Evolutionary conservation across 1,284 basidiomycete genomes (phyloP), one percentile per base, ranked within the genome.

Genomic region (Leccinum fuscescens): DNA sequence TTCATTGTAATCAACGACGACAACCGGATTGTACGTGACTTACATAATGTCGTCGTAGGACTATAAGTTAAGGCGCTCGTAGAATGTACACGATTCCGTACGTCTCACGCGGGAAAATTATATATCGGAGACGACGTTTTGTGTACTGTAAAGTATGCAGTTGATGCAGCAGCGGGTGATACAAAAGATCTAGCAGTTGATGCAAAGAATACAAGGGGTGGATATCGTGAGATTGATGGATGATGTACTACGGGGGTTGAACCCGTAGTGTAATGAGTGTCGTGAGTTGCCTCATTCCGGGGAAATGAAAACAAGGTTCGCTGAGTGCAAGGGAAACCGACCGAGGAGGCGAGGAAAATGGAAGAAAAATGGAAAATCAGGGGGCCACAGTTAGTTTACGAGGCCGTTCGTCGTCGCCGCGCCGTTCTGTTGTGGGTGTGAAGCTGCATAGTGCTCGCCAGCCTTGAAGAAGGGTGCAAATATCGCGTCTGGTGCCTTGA

Each of bases 401-500:
- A 72, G 58, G 49, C 76, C 77, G 60, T 77, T 78, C 50, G 53
- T 67, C 65, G 51, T 74, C 60, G 52, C 66, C 29, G 33, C 29
- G 15, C 61, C 31, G 24, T 60, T 60, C 33, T 59, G 66, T 54
- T 72, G 76, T 33, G 69, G 59, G 57, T 78, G 76, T 55, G 73
- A 71, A 20, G 81, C 77, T 27, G 78, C 73, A 64, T 83, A 85
- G 70, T 88, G 83, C 52, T 82, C 83, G 50, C 86, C 88, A 17
- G 86, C 88, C 72, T 86, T 84, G 76, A 85, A 81, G 83, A 98
- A 96, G 0, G 93, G 92, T 68, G 83, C 80, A 75, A 96, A 98
- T 77, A 98, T 96, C 39, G 89, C 89, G 54, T 89, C 81, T 6
- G 86, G 77, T 72, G 91, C 84, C 75, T 92, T 89, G 84, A 93